These are phyloP conservation scores for Xylaria sp. DNA, from an alignment of 2,329 filamentous ascomycete species.

Conservation along the genomic window DNA sequence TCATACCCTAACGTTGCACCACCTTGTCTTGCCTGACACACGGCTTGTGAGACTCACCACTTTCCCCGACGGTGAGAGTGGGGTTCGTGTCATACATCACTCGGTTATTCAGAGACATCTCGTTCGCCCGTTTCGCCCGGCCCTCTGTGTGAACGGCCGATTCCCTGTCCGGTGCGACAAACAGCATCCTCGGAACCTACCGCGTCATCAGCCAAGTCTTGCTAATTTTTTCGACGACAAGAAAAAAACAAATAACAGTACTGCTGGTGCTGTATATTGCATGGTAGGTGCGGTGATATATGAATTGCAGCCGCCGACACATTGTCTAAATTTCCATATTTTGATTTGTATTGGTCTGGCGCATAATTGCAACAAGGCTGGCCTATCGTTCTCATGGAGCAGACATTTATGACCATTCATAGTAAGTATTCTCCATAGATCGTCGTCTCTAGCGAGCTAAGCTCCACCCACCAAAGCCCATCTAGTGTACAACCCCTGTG, in stretches of 20 bases:
- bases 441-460: slow-evolving; percentile 1
- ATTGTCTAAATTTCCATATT: slow-evolving; percentile 39
- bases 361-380: slow-evolving; percentile 42
- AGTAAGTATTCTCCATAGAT: slow-evolving; percentile 64
- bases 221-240: slow-evolving; percentile 7
- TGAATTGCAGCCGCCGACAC: slow-evolving; percentile 41
- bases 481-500: background rate
- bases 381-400: slow-evolving; percentile 70
- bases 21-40: slow-evolving; percentile 46
- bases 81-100: slow-evolving; percentile 55
- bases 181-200: slow-evolving; percentile 47
- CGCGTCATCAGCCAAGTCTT: slow-evolving; percentile 41
- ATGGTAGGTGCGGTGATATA: slow-evolving; percentile 33
- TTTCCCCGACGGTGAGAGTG: slow-evolving; percentile 53
- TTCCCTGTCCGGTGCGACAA: slow-evolving; percentile 44
- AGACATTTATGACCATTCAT: slow-evolving; percentile 92
- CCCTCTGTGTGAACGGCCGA: slow-evolving; percentile 46
- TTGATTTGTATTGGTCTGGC: slow-evolving; percentile 41
- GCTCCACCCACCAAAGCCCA: background rate
- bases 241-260: background rate
- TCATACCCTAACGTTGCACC: slow-evolving; percentile 44
- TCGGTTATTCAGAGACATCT: slow-evolving; percentile 53
- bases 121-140: slow-evolving; percentile 47
- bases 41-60: slow-evolving; percentile 50
- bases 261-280: slow-evolving; percentile 41